phyloP scores from a whole-genome alignment of 495 filamentous ascomycete genomes.

The Penicillium nucicola region DNA sequence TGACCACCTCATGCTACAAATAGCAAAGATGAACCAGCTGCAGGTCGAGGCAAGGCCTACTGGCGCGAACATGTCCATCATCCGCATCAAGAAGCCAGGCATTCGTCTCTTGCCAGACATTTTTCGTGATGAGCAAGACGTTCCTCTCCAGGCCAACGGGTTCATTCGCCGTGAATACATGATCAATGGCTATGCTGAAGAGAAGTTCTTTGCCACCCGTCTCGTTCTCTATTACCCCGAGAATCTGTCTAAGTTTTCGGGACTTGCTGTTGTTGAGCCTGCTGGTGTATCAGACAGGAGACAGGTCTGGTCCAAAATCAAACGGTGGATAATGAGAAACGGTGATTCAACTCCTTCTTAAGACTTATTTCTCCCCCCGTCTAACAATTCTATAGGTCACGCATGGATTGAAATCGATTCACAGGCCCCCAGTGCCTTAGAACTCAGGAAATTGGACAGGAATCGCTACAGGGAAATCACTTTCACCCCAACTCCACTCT shows the following conservation, averaged over 20 bases:
- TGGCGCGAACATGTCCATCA: neutral
- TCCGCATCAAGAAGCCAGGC: neutral
- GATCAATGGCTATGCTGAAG: slow-evolving; percentile 1
- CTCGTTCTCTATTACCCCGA: slow-evolving; percentile 8
- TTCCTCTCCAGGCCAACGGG: slow-evolving; percentile 2
- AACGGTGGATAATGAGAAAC: slow-evolving; percentile 13
- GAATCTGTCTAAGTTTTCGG: slow-evolving; percentile 2
- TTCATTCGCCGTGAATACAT: slow-evolving; percentile 3
- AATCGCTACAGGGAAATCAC: slow-evolving; percentile 5
- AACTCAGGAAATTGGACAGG: neutral
- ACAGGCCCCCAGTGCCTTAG: slow-evolving; percentile 7
- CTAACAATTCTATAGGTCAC: slow-evolving; percentile 3
- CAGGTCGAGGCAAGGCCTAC: neutral
- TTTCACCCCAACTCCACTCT: neutral
- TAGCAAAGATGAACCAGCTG: neutral
- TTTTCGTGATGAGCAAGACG: slow-evolving; percentile 2
- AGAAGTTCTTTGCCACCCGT: slow-evolving; percentile 6
- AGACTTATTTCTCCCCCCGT: neutral
- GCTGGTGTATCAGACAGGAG: slow-evolving; percentile 8
- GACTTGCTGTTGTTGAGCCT: slow-evolving; percentile 9
- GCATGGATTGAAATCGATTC: slow-evolving; percentile 11
- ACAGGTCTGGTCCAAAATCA: slow-evolving; percentile 6
- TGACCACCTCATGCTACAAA: neutral
- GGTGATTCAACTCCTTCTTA: neutral
- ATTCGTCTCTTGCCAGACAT: slow-evolving; percentile 6